Evolutionary conservation across 2,329 filamentous ascomycete genomes (phyloP).

Genomic region (Ceratocystis alfenasii): DNA sequence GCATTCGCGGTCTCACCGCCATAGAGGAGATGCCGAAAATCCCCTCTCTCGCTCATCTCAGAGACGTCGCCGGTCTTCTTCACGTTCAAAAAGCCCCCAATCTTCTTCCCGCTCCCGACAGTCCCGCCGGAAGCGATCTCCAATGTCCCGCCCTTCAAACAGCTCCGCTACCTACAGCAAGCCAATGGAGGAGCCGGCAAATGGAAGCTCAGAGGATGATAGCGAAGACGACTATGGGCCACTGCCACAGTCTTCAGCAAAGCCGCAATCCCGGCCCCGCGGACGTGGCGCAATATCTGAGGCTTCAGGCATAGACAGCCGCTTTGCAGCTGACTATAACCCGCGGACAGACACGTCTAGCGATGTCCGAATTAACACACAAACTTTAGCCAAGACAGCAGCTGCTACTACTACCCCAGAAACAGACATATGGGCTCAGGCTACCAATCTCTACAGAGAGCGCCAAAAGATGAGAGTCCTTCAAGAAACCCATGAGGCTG

Average conservation of each 20-base stretch:
- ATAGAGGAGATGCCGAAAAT: neutral
- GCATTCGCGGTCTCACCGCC: neutral
- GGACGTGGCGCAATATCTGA: slow-evolving; percentile 57
- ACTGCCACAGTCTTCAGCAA: neutral
- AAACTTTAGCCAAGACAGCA: neutral
- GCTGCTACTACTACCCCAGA: neutral
- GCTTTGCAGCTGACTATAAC: slow-evolving; percentile 59
- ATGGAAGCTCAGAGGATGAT: neutral
- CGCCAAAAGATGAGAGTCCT: slow-evolving; percentile 43
- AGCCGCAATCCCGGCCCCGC: slow-evolving; percentile 37
- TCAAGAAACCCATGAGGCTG: slow-evolving; percentile 46
- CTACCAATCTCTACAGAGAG: slow-evolving; percentile 65
- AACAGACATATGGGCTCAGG: slow-evolving; percentile 62
- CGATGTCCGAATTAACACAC: neutral
- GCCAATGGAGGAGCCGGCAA: neutral
- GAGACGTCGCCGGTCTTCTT: slow-evolving; percentile 10
- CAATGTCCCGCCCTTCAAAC: neutral
- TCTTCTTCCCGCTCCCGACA: neutral
- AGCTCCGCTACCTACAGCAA: neutral
- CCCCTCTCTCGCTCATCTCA: neutral
- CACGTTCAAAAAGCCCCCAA: neutral
- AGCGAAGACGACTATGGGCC: slow-evolving; percentile 17
- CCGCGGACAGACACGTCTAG: slow-evolving; percentile 37
- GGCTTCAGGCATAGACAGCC: slow-evolving; percentile 60
- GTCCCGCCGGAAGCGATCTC: neutral